Evolutionary conservation across 2,329 filamentous ascomycete genomes (phyloP).

Genomic region (Colletotrichum costaricense): DNA sequence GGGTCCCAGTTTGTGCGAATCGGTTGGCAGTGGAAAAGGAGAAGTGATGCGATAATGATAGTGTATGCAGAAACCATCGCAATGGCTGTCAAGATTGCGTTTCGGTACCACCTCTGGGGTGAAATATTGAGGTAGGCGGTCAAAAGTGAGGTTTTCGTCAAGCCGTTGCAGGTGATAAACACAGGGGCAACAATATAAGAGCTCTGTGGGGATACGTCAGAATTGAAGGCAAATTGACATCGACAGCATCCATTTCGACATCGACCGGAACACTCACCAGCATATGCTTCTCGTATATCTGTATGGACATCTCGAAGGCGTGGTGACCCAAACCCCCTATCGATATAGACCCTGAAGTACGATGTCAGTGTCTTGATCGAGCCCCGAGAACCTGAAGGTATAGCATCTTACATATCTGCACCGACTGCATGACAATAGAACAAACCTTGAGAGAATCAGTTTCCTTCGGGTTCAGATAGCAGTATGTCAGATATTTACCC

Average conservation of each 20-base stretch:
- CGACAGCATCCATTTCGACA: no score
- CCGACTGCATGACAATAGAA: constrained; percentile 38
- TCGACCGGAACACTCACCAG: constrained; percentile 32
- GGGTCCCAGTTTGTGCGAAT: constrained; percentile 39
- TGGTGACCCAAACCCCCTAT: constrained; percentile 42
- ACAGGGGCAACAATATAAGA: constrained; percentile 43
- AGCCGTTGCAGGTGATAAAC: constrained; percentile 46
- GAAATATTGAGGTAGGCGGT: constrained; percentile 49
- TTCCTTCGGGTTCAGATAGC: not conserved
- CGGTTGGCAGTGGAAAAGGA: constrained; percentile 38
- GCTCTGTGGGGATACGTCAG: constrained; percentile 25
- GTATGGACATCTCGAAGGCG: constrained; percentile 42
- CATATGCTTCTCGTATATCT: constrained; percentile 36
- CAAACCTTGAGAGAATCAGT: not conserved
- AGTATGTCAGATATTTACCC: constrained; percentile 26
- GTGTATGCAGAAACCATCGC: constrained; percentile 44
- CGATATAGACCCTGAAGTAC: constrained; percentile 38
- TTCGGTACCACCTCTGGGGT: constrained; percentile 44
- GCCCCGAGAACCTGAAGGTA: not conserved
- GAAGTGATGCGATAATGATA: constrained; percentile 34
- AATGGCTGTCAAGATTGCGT: constrained; percentile 41
- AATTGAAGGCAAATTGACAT: no score
- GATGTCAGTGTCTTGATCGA: not conserved
- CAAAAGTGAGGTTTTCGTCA: constrained; percentile 49
- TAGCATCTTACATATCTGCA: constrained; percentile 38